Conservation (phyloP, 176 grass and related monocot species). For the Lolium perenne region DNA sequence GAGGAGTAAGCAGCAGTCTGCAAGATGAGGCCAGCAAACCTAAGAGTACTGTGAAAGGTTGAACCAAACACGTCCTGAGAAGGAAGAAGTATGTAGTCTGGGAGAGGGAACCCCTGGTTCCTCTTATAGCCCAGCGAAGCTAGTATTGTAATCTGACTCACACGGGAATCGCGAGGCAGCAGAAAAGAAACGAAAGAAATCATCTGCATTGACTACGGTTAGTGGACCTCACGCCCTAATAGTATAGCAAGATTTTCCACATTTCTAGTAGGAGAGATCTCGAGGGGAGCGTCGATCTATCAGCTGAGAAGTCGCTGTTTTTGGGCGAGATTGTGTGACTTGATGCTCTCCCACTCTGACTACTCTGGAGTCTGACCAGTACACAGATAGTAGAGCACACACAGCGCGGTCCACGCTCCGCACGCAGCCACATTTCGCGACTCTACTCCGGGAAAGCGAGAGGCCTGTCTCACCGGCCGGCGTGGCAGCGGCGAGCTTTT, state of each 20-base stretch:
- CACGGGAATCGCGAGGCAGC: neutral
- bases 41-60: neutral
- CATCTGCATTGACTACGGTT: neutral
- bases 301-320: neutral
- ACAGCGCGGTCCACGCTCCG: too few relatives aligned
- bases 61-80: neutral
- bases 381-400: too few relatives aligned
- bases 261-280: neutral
- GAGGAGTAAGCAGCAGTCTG: neutral
- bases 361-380: too few relatives aligned
- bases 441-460: too few relatives aligned
- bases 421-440: too few relatives aligned
- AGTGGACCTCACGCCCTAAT: neutral
- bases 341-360: conserved; percentile 14
- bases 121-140: neutral
- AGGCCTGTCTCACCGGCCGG: too few relatives aligned
- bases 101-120: neutral
- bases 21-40: neutral
- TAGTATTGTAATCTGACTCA: too few relatives aligned
- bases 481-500: too few relatives aligned
- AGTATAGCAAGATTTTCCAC: too few relatives aligned
- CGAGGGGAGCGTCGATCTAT: neutral
- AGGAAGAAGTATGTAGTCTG: neutral
- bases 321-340: neutral
- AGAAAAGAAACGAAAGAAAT: conserved; percentile 3